Evolutionary conservation across 345 rosid species (phyloP), one percentile per base, ranked within the genome.

Genomic region (Aurinia saxatilis): DNA sequence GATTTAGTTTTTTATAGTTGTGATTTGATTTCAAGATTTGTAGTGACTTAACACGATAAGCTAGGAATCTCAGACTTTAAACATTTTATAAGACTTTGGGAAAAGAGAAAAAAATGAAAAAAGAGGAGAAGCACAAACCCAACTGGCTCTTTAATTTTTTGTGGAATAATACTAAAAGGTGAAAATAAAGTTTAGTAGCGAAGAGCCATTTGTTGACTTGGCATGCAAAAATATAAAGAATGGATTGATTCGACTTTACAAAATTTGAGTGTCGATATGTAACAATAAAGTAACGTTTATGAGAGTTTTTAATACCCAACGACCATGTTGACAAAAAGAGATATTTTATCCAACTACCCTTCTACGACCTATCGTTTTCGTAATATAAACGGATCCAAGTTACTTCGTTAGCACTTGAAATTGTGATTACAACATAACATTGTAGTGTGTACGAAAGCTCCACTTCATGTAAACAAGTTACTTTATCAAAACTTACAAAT

Each of bases 151-250:
- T 29, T 50, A 11, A 2, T 30, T 36, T 35, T 11, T 16, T 29
- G 3, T 23, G 2, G 16, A 9, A 9, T 27, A 5, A 10, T 5
- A 4, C 3, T 3, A 29, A 0, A 27, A 5, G 38, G 3, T 0
- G 1, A 6, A 16, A 10, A 12, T 6, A 40, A 41, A 16, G 12
- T 16, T 40, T 41, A 2, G 40, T 16, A 15, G 39, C 10, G 7
- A 31, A 44, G 19, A 38, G 30, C 15, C 14, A 63, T 17, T 21
- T 63, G 68, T 65, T 53, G 69, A 65, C 52, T 53, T 42, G 10
- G 2, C 52, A 19, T 53, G 44, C 21, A 53, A 6, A 53, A n/a
- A n/a, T n/a, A n/a, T n/a, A n/a, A n/a, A n/a, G n/a, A n/a, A n/a
- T n/a, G n/a, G n/a, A n/a, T n/a, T n/a, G n/a, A n/a, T n/a, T n/a